A percentile compares a stretch with the other conserved stretches of the same genome.
phyloP scores from a whole-genome alignment of 768 basidiomycete genomes.

The Psilocybe cyanescens region DNA sequence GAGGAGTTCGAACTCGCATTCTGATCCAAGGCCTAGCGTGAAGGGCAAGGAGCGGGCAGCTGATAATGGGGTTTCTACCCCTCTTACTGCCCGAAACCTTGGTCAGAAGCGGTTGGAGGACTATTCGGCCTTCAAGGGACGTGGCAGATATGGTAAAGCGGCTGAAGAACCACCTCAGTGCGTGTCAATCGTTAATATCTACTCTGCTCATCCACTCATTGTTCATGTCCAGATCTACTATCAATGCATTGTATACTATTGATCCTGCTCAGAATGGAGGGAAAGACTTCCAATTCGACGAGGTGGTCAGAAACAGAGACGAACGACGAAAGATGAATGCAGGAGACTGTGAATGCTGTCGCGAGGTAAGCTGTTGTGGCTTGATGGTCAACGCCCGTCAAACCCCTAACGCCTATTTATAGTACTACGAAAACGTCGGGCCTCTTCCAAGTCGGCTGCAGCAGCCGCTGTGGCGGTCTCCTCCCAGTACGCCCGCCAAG shows the following conservation, averaged over 20 bases:
- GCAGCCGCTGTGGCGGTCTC: constrained; percentile 78
- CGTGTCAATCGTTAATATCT: constrained; percentile 13
- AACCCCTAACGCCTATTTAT: constrained; percentile 1
- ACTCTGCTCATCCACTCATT: background rate
- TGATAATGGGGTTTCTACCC: constrained; percentile 21
- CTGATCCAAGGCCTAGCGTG: background rate
- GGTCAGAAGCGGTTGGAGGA: constrained; percentile 33
- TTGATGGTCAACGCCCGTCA: background rate
- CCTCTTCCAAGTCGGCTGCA: constrained; percentile 68
- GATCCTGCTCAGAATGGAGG: constrained; percentile 70
- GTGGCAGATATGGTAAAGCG: constrained; percentile 58
- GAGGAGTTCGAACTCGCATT: background rate
- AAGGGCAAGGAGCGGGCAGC: constrained; percentile 27
- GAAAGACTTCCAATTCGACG: constrained; percentile 68
- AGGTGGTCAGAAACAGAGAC: constrained; percentile 71
- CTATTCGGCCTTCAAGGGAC: constrained; percentile 57
- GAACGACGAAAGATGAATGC: constrained; percentile 70
- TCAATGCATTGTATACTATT: constrained; percentile 71
- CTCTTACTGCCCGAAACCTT: constrained; percentile 21
- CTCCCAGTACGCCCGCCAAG: constrained; percentile 38
- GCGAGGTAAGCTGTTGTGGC: constrained; percentile 49
- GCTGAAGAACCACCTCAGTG: constrained; percentile 26
- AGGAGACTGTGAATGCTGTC: constrained; percentile 83
- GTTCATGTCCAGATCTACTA: constrained; percentile 34
- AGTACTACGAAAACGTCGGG: constrained; percentile 85